These are phyloP conservation scores for Xerocomus tenax DNA, from an alignment of 1,284 basidiomycete species.

Conservation along the genomic window DNA sequence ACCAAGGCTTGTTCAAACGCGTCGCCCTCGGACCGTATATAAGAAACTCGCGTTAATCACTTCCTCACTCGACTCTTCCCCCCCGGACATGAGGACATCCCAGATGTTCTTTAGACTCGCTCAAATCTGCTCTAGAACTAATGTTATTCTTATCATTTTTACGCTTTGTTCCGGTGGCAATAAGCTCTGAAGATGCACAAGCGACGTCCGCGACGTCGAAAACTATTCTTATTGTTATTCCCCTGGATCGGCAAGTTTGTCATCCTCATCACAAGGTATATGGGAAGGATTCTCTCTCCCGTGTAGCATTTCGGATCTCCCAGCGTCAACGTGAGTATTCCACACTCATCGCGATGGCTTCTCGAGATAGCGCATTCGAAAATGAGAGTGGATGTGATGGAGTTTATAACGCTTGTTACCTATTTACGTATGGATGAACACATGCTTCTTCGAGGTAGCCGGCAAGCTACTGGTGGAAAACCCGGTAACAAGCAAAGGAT, in stretches of 20 bases:
- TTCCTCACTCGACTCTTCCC: background rate
- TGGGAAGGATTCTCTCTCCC: background rate
- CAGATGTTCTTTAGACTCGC: background rate
- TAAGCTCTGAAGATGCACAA: conserved; percentile 13
- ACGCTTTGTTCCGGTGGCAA: conserved; percentile 16
- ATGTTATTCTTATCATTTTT: conserved; percentile 4
- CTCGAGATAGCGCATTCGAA: background rate
- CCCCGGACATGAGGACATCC: background rate
- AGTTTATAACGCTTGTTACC: background rate
- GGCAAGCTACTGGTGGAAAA: too few relatives aligned
- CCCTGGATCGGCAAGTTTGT: background rate
- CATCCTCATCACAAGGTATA: background rate
- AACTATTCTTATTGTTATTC: background rate
- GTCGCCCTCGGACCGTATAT: background rate
- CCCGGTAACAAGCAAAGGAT: too few relatives aligned
- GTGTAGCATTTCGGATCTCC: background rate
- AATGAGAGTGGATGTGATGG: background rate
- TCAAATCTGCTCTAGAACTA: conserved; percentile 1
- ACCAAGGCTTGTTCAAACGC: background rate
- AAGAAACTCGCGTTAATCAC: conserved; percentile 10
- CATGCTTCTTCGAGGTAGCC: conserved; percentile 9
- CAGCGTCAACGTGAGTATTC: background rate
- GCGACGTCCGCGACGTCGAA: conserved; percentile 3
- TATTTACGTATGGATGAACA: conserved; percentile 16
- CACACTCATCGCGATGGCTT: background rate